Evolutionary conservation across 345 rosid genomes (phyloP).

Genomic region (Salix koriyanagi): DNA sequence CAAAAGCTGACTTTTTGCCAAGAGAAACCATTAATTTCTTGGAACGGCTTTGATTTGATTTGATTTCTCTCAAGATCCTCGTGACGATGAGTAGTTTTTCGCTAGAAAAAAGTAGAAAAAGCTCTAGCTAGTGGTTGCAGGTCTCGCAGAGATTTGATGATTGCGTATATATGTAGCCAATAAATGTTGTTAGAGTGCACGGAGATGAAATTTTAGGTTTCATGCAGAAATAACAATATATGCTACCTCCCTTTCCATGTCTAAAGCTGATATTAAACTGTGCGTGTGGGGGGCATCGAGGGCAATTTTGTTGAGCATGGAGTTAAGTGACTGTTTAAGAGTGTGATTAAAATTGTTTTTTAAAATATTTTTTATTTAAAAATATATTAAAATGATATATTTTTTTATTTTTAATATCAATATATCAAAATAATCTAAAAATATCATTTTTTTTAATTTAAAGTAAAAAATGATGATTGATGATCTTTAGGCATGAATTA

Average conservation of each 20-base stretch:
- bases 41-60: constrained; percentile 18
- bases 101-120: constrained; percentile 5
- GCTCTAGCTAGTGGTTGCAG: constrained; percentile 17
- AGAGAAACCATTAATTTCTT: background rate
- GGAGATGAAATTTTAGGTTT: constrained; percentile 10
- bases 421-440: too few species aligned
- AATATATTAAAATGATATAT: too few species aligned
- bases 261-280: background rate
- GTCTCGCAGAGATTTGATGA: background rate
- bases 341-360: too few species aligned
- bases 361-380: rapidly evolving
- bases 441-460: too few species aligned
- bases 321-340: background rate
- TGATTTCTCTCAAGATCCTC: constrained; percentile 26
- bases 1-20: background rate
- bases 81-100: constrained; percentile 20
- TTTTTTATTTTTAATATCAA: too few species aligned
- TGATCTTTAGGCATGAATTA: background rate
- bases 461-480: background rate
- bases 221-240: background rate
- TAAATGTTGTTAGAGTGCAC: background rate
- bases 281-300: background rate
- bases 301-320: background rate
- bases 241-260: background rate
- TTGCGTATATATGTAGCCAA: background rate